Base-by-base conservation (phyloP, 192 early-diverging fungal species). In the Rhizophagus prolifer region DNA sequence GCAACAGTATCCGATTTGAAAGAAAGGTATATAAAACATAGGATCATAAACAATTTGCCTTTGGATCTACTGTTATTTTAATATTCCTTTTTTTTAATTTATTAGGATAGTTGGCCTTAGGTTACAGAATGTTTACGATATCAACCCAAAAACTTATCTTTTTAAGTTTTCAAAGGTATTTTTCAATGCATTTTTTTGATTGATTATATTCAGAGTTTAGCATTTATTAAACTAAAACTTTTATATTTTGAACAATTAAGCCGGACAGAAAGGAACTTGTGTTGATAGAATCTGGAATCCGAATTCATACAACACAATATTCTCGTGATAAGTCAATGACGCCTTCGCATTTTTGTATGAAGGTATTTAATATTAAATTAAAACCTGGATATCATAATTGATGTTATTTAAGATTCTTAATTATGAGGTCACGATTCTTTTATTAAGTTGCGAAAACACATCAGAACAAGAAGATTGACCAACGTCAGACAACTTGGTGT, bases 121-220 rank as follows among this genome's bases (percentile, higher is more conserved):
- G 9, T 85, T 99, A 21, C 94, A 96, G 80, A 97, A 97, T 72
- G 89, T 98, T n/a, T 99, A 98, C 82, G 96, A 98, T 85, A 88
- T 96, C 77, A 96, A 94, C 72, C 73, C 86, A 9, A 92, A 93
- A 81, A 97, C 95, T 65, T 94, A 93, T 78, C 85, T 99, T 25
- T 88, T 97, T 81, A 98, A 97, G 79, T 98, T 99, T 71, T 90
- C 94, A 75, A 90, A 91, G 85, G 88, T 89, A 67, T 13, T 54
- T 3, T 12, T 16, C 3, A 1, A 61, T 44, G 41, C 41, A 44
- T 9, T 76, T 21, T 61, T 31, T n/a, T n/a, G n/a, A n/a, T n/a
- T 16, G 19, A 46, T 8, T 26, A 26, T 5, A 0, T 60, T 25
- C 4, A 60, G 23, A 3, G 68, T 21, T 28, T 12, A 16, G 8